Evolutionary conservation across 2,329 filamentous ascomycete genomes (phyloP).

Genomic region (Venturia asperata): DNA sequence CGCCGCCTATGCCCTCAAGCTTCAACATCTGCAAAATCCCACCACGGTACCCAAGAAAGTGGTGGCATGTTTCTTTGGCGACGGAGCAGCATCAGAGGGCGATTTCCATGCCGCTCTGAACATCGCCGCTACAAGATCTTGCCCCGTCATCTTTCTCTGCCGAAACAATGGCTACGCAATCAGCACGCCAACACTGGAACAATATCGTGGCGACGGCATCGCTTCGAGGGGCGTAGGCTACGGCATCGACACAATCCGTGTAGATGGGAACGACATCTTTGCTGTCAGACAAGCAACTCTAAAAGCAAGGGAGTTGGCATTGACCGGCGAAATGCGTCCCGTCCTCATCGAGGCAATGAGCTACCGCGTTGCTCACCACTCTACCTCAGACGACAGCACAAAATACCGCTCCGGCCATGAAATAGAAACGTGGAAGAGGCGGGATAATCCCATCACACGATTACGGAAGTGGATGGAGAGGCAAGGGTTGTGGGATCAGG

Average conservation of each 20-base stretch:
- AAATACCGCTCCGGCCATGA: conserved; percentile 90
- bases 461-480: conserved; percentile 87
- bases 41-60: conserved; percentile 56
- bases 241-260: conserved; percentile 86
- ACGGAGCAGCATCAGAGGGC: conserved; percentile 82
- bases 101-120: conserved; percentile 90
- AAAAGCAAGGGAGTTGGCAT: conserved; percentile 67
- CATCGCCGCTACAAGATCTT: conserved; percentile 81
- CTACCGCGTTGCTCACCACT: conserved; percentile 96
- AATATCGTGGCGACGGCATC: conserved; percentile 87
- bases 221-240: conserved; percentile 81
- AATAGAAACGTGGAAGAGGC: conserved; percentile 87
- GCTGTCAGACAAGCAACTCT: conserved; percentile 76
- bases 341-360: conserved; percentile 93
- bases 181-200: conserved; percentile 79
- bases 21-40: conserved; percentile 68
- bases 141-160: conserved; percentile 83
- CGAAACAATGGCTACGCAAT: conserved; percentile 92
- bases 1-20: conserved; percentile 79
- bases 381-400: conserved; percentile 93
- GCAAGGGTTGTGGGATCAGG: conserved; percentile 75
- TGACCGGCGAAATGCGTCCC: conserved; percentile 72
- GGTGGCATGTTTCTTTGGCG: conserved; percentile 80
- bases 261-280: conserved; percentile 93
- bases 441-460: conserved; percentile 81